A percentile compares a stretch with the other conserved stretches of the same genome.
Evolutionary conservation across 2,329 filamentous ascomycete genomes (phyloP).

Genomic region (Stenocarpella maydis): DNA sequence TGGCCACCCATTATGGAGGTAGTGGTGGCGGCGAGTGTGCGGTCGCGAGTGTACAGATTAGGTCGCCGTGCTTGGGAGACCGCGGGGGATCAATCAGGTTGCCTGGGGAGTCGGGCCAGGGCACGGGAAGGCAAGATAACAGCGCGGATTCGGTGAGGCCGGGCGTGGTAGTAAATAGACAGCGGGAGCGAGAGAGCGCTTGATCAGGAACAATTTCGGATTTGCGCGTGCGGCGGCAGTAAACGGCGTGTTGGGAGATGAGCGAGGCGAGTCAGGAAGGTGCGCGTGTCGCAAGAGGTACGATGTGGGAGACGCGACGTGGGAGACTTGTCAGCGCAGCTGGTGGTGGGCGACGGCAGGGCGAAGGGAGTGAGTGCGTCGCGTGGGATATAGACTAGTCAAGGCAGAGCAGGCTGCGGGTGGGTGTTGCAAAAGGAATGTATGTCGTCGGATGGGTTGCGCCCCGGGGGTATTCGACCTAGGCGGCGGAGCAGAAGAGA

Average conservation of each 20-base stretch:
- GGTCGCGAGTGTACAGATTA: neutral
- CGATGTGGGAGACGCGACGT: neutral
- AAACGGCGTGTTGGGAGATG: neutral
- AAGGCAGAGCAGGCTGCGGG: neutral
- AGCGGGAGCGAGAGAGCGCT: neutral
- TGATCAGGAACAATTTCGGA: neutral
- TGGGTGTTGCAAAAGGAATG: conserved; percentile 10
- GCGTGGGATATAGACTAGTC: neutral
- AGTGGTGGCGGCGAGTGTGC: conserved; percentile 11
- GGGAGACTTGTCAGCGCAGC: neutral
- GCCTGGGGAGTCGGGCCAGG: neutral
- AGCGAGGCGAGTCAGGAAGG: neutral
- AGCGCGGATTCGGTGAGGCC: neutral
- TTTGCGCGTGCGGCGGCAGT: neutral
- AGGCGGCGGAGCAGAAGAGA: conserved; percentile 9
- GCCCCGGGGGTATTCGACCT: conserved; percentile 7
- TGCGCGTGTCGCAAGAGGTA: conserved; percentile 4
- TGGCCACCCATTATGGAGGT: conserved; percentile 81
- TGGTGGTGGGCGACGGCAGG: too few relatives aligned
- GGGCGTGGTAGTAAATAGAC: neutral
- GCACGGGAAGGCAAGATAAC: neutral
- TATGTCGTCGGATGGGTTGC: conserved; percentile 20
- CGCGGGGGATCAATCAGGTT: conserved; percentile 2
- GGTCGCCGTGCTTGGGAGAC: neutral
- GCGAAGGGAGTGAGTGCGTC: conserved; percentile 18